Percentiles rank a stretch among this genome's conserved stretches.
These are phyloP conservation scores for Trichoderma semiorbis DNA, from an alignment of 2,329 filamentous ascomycete genomes.

Conservation along the genomic window DNA sequence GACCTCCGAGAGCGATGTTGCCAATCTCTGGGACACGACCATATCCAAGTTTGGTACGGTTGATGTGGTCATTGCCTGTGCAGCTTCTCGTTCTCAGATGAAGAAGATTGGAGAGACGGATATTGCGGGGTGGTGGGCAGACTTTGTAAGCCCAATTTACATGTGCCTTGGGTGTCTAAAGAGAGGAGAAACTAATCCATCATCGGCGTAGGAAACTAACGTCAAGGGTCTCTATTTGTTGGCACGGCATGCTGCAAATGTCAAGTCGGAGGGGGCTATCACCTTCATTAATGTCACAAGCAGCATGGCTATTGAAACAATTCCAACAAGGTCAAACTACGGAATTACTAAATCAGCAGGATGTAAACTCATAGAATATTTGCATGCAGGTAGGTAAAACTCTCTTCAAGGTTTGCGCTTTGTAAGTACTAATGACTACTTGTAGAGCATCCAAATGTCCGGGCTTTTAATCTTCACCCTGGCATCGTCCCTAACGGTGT, in stretches of 20 bases:
- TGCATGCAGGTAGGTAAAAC: neutral
- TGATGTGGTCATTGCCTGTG: neutral
- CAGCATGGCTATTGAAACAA: neutral
- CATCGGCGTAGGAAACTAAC: neutral
- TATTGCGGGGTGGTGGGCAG: neutral
- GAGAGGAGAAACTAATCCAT: neutral
- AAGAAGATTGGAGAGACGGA: neutral
- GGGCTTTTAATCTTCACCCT: neutral
- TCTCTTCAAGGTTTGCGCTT: neutral
- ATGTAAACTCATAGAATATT: neutral
- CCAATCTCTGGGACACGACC: neutral
- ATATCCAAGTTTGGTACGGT: neutral
- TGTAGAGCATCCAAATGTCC: neutral
- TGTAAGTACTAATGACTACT: neutral
- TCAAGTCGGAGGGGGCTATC: neutral
- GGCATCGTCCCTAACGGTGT: neutral
- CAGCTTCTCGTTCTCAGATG: neutral
- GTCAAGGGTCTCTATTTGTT: neutral
- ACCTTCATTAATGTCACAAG: neutral
- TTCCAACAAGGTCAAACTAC: neutral
- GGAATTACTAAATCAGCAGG: neutral
- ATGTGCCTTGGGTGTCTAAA: no score
- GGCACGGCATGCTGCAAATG: neutral
- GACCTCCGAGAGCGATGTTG: neutral
- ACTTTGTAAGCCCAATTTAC: neutral